Conservation (phyloP, 2,329 filamentous ascomycete genomes). For the Hypoxylon sp. region DNA sequence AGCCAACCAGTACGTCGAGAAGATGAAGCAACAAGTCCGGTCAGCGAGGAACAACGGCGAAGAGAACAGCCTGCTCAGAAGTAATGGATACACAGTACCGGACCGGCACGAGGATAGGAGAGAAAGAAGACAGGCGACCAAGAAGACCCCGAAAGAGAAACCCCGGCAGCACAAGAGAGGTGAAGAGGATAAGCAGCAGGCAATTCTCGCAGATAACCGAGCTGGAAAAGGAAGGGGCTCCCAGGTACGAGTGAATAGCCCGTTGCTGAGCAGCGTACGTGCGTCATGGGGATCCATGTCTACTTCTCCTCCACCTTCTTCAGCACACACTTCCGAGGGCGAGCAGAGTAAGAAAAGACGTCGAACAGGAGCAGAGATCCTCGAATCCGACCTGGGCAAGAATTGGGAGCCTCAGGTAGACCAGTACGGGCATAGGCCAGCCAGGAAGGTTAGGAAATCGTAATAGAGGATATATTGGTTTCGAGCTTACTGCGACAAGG, state of each 20-base stretch:
- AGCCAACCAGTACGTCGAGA: constrained; percentile 18
- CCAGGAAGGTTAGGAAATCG: constrained; percentile 16
- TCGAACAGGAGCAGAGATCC: constrained; percentile 23
- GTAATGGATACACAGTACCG: background rate
- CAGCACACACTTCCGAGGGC: background rate
- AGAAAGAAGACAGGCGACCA: background rate
- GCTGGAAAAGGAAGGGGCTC: background rate
- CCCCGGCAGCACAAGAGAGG: background rate
- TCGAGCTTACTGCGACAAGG: background rate
- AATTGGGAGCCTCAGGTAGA: constrained; percentile 41
- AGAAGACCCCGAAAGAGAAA: background rate
- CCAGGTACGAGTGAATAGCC: background rate
- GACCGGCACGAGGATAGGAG: background rate
- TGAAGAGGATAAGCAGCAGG: background rate
- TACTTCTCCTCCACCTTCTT: background rate
- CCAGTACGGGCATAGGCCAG: constrained; percentile 40
- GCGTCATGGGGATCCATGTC: background rate
- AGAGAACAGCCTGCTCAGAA: background rate
- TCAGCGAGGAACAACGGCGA: background rate
- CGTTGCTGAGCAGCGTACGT: background rate
- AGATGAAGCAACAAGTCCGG: constrained; percentile 31
- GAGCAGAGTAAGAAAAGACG: constrained; percentile 35
- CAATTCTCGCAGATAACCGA: background rate
- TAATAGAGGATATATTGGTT: background rate
- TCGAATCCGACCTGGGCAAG: constrained; percentile 38